phyloP scores from a whole-genome alignment of 306 rosid genomes.

The Lathyrus oleraceus region DNA sequence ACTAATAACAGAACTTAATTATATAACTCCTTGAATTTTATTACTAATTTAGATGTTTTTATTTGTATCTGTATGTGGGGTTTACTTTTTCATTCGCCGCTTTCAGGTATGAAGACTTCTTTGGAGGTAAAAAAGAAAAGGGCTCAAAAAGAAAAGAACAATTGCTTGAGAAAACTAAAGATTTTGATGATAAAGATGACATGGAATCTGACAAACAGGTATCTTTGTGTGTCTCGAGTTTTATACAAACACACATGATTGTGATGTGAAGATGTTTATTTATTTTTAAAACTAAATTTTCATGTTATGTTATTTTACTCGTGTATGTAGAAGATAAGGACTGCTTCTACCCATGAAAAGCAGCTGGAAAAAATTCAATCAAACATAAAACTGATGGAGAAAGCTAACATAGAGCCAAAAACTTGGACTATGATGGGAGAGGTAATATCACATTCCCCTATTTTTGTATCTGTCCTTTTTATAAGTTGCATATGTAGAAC shows the following conservation, averaged over 20 bases:
- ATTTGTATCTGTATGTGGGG: constrained; percentile 18
- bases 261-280: neutral
- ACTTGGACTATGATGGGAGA: constrained; percentile 95
- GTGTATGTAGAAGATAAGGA: constrained; percentile 45
- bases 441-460: constrained; percentile 47
- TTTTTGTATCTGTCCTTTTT: neutral
- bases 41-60: constrained; percentile 18
- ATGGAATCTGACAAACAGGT: constrained; percentile 49
- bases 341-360: constrained; percentile 72
- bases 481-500: constrained; percentile 3
- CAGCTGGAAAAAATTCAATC: constrained; percentile 54
- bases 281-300: constrained; percentile 8
- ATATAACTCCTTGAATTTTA: constrained; percentile 16
- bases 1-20: no score
- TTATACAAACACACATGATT: neutral
- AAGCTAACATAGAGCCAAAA: constrained; percentile 72
- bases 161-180: constrained; percentile 43
- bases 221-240: neutral
- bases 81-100: constrained; percentile 31
- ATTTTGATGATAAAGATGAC: constrained; percentile 46
- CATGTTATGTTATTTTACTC: constrained; percentile 2
- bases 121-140: constrained; percentile 51
- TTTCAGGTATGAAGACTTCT: constrained; percentile 78
- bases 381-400: constrained; percentile 77
- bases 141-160: constrained; percentile 44